Base-by-base conservation (phyloP, 2,329 filamentous ascomycete genomes). In the Tolypocladium nubicola region DNA sequence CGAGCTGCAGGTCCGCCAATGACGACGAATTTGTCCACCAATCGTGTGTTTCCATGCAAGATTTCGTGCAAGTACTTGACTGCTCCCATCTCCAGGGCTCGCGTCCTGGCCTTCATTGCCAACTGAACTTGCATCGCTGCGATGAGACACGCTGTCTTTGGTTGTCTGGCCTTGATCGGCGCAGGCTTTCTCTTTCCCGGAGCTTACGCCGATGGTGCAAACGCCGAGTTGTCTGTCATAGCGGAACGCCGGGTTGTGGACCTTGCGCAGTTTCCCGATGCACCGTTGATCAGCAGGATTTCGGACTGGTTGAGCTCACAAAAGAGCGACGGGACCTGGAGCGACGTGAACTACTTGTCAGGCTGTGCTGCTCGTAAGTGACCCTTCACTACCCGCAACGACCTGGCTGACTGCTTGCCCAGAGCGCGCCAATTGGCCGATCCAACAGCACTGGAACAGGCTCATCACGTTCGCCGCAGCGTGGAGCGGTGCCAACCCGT, bases 391-490 rank as follows among this genome's bases (percentile, higher is more conserved):
- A 21, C 41, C 35, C 9, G 13, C 35, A 11, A 37, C 35, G 35
- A 37, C 35, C 35, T 37, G 35, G 11, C 35, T 37, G 11, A 37
- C 35, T 37, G 11, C 35, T 14, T 37, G 10, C 37, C 4, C 19
- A 64, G 63, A 59, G 53, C 61, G 62, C 33, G 63, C 63, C 53
- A 64, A 65, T 41, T 65, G 63, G 63, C 62, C 62, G 2, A 61
- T 62, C 11, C 63, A 64, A 55, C 57, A 61, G 41, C 63, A 65
- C 52, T 63, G 62, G 62, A 63, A 65, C 53, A 57, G 63, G 23
- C 13, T 63, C 4, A 59, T 63, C 37, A 62, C 60, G 47, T 61
- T 62, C n/a, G 61, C 58, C 21, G 64, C 61, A 41, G 65, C 61
- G 16, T 68, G 60, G 64, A 63, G 56, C 23, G 66, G 63, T 53